Evolutionary conservation across 768 basidiomycete genomes (phyloP).

Genomic region (Boletus subcaerulescens): DNA sequence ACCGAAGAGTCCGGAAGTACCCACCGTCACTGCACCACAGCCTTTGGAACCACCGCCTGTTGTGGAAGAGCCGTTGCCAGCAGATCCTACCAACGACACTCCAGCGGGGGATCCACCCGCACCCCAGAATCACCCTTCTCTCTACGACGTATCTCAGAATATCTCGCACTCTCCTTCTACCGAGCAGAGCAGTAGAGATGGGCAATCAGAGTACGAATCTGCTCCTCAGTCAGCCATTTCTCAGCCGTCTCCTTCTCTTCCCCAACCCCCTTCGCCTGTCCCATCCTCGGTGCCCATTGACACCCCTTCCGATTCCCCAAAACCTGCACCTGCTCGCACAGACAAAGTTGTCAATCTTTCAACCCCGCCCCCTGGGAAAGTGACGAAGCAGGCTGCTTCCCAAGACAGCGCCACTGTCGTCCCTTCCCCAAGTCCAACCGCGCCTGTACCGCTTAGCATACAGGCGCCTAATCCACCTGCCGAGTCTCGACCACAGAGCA

Average conservation of each 20-base stretch:
- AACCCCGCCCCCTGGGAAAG: not conserved
- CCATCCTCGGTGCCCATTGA: not conserved
- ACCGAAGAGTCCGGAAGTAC: not conserved
- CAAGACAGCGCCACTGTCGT: not conserved
- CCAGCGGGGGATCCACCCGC: constrained; percentile 1
- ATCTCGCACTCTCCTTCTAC: not conserved
- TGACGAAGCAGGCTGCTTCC: not conserved
- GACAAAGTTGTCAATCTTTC: not conserved
- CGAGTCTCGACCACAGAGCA: constrained; percentile 11
- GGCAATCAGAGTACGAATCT: constrained; percentile 12
- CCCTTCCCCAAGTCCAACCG: constrained; percentile 2
- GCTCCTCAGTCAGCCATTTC: constrained; percentile 14
- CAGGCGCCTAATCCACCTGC: constrained; percentile 6
- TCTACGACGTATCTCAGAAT: constrained; percentile 2
- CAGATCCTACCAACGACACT: not conserved
- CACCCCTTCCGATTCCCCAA: not conserved
- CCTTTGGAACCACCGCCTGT: not conserved
- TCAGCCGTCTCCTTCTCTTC: constrained; percentile 2
- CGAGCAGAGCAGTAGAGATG: constrained; percentile 3
- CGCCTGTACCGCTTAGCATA: constrained; percentile 1
- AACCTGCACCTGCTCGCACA: not conserved
- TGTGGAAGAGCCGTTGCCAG: not conserved
- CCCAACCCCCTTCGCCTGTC: not conserved
- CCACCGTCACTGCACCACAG: not conserved
- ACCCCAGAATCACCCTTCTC: not conserved